A percentile compares a stretch with the other conserved stretches of the same genome.
Conservation (phyloP, 1,284 basidiomycete genomes). For the Malassezia equina region DNA sequence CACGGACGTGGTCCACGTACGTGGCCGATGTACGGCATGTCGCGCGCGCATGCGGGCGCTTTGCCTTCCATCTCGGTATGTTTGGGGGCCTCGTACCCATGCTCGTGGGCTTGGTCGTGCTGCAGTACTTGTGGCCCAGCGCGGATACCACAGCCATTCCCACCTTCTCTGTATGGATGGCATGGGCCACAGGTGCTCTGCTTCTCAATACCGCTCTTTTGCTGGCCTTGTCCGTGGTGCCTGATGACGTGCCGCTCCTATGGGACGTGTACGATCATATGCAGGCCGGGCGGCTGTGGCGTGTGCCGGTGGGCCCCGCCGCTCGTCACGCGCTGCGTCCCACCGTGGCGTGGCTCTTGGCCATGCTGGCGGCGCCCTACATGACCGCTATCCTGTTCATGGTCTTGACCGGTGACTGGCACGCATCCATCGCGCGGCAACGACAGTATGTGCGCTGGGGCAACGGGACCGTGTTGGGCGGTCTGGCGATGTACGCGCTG, state of each 20-base stretch:
- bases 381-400: background rate
- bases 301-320: background rate
- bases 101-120: conserved; percentile 21
- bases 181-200: conserved; percentile 27
- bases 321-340: background rate
- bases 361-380: background rate
- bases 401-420: background rate
- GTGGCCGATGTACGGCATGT: background rate
- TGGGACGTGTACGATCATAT: conserved; percentile 13
- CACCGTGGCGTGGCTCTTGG: background rate
- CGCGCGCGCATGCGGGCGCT: background rate
- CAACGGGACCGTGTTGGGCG: background rate
- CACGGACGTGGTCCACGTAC: background rate
- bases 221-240: background rate
- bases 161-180: conserved; percentile 14
- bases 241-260: conserved; percentile 5
- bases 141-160: background rate
- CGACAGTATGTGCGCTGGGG: background rate
- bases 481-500: background rate
- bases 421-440: background rate
- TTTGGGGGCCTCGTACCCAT: conserved; percentile 18
- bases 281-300: conserved; percentile 5
- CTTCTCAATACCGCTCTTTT: conserved; percentile 17
- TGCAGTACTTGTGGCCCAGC: conserved; percentile 21
- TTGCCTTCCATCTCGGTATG: conserved; percentile 14